A percentile compares a stretch with the other conserved stretches of the same genome.
These are phyloP conservation scores for Parsonsia alboflavescens DNA, from an alignment of 257 asterid species.

Conservation along the genomic window DNA sequence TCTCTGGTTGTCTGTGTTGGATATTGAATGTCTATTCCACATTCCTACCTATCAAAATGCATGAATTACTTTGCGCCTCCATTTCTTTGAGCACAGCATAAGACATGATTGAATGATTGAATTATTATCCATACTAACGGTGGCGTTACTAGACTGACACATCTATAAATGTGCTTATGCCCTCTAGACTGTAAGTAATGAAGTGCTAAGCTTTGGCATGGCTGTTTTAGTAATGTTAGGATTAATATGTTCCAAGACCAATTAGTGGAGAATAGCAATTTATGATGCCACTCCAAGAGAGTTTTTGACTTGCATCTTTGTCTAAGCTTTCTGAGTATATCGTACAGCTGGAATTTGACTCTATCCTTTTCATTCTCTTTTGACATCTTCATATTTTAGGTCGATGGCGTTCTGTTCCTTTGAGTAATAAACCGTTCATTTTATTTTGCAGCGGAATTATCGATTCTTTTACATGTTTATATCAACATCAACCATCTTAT, in stretches of 20 bases:
- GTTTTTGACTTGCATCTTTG: not conserved
- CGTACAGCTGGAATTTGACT: not conserved
- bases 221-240: not conserved
- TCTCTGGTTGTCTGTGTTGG: not conserved
- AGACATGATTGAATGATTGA: not conserved
- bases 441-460: slow-evolving; percentile 72
- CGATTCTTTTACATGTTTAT: slow-evolving; percentile 84
- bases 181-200: not conserved
- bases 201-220: not conserved
- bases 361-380: not conserved
- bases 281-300: not conserved
- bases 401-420: not conserved
- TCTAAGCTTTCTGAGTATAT: not conserved
- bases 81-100: not conserved
- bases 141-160: not conserved
- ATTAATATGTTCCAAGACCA: not conserved
- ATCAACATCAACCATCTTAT: slow-evolving; percentile 69
- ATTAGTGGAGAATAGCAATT: not conserved
- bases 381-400: not conserved
- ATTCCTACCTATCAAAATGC: not conserved
- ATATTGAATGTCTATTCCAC: not conserved
- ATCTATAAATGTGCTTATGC: not conserved
- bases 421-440: slow-evolving; percentile 17
- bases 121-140: not conserved
- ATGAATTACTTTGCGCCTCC: not conserved